A percentile compares a stretch with the other conserved stretches of the same genome.
Conservation (phyloP, 306 rosid genomes). For the Dryas octopetala region DNA sequence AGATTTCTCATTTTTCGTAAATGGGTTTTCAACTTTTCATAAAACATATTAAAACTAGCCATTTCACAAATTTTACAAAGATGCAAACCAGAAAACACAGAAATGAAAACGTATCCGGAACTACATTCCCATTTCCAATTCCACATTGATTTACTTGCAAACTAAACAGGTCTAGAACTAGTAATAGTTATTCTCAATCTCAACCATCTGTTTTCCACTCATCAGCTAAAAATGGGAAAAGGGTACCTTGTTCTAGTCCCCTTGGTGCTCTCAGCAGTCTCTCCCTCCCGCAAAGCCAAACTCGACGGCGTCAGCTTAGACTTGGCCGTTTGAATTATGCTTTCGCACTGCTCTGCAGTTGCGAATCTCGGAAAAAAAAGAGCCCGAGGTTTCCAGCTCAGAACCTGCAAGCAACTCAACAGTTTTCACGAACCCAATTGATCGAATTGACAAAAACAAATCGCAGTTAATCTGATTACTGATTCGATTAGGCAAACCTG, state of each 20-base stretch:
- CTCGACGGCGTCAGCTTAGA: conserved; percentile 50
- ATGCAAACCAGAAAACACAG: not conserved
- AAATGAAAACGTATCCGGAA: not conserved
- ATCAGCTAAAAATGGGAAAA: not conserved
- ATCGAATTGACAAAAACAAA: not conserved
- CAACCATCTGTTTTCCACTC: not conserved
- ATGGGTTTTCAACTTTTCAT: not conserved
- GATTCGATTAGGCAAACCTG: conserved; percentile 29
- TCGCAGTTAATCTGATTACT: not conserved
- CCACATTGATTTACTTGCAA: not conserved
- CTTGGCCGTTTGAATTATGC: conserved; percentile 47
- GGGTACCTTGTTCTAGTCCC: conserved; percentile 65
- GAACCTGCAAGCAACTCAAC: conserved; percentile 22
- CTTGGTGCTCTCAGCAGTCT: conserved; percentile 55
- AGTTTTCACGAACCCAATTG: not conserved
- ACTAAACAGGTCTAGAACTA: not conserved
- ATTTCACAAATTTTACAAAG: not conserved
- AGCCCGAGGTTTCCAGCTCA: conserved; percentile 46
- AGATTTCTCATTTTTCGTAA: not conserved
- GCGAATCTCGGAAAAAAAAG: conserved; percentile 42
- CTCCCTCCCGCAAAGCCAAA: conserved; percentile 61
- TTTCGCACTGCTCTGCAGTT: conserved; percentile 42
- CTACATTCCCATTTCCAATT: not conserved
- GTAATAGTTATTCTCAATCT: too few relatives aligned
- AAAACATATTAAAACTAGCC: not conserved